phyloP scores from a whole-genome alignment of 306 rosid genomes.

The Quercus cerris region DNA sequence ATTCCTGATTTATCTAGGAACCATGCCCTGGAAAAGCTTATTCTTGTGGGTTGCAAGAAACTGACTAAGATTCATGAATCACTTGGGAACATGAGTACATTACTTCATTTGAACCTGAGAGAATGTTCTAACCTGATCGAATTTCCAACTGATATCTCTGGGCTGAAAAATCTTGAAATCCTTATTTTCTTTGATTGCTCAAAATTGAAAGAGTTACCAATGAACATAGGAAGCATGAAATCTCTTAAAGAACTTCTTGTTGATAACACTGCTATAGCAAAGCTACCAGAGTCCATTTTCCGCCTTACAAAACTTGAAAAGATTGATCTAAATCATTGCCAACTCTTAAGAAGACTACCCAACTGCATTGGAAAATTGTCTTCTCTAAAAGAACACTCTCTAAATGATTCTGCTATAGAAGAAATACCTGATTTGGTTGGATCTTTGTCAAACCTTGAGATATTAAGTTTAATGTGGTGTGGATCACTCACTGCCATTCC shows the following conservation, averaged over 20 bases:
- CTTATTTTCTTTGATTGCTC: constrained; percentile 43
- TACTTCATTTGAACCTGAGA: constrained; percentile 46
- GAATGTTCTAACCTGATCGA: constrained; percentile 33
- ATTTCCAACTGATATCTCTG: constrained; percentile 55
- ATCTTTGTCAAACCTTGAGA: constrained; percentile 51
- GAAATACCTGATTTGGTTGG: constrained; percentile 53
- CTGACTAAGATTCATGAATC: constrained; percentile 48
- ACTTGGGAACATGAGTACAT: constrained; percentile 34
- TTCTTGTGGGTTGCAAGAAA: constrained; percentile 37
- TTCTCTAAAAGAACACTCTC: constrained; percentile 49
- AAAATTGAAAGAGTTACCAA: constrained; percentile 43
- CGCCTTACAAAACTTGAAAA: constrained; percentile 43
- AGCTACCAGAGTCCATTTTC: constrained; percentile 49
- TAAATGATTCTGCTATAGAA: constrained; percentile 34
- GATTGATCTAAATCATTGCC: constrained; percentile 40
- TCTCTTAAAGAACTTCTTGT: constrained; percentile 44
- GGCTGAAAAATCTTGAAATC: constrained; percentile 47
- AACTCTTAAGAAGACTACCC: constrained; percentile 37
- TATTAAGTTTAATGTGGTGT: constrained; percentile 42
- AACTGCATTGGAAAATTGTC: constrained; percentile 39
- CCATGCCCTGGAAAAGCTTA: constrained; percentile 42
- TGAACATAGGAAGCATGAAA: constrained; percentile 33
- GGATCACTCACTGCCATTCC: constrained; percentile 42
- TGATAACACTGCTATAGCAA: constrained; percentile 36
- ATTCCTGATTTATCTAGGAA: constrained; percentile 58